Conservation (phyloP, 2,329 filamentous ascomycete genomes). For the Apiospora koreana region DNA sequence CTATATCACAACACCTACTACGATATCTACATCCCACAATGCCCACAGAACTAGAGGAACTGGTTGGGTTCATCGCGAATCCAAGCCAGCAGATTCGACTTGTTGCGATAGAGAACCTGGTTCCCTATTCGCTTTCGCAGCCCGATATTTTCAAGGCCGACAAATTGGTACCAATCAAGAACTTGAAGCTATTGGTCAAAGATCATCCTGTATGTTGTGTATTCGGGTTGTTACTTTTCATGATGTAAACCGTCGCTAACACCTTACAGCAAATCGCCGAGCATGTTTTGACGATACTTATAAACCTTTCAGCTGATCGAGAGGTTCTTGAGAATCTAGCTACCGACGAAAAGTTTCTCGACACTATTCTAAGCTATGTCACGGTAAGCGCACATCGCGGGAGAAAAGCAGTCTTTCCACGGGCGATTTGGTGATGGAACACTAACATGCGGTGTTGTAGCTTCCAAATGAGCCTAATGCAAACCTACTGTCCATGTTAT, state of each 20-base stretch:
- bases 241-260: background rate
- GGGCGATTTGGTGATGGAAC: no score
- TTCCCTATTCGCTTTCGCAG: slow-evolving; percentile 76
- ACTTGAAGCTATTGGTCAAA: slow-evolving; percentile 82
- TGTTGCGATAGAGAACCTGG: slow-evolving; percentile 81
- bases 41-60: slow-evolving; percentile 79
- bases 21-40: slow-evolving; percentile 43
- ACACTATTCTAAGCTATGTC: slow-evolving; percentile 70
- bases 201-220: slow-evolving; percentile 72
- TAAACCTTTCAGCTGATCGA: slow-evolving; percentile 79
- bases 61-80: slow-evolving; percentile 91
- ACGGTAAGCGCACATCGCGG: slow-evolving; percentile 56
- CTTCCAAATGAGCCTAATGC: slow-evolving; percentile 76
- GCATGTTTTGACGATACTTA: slow-evolving; percentile 85
- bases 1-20: background rate
- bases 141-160: slow-evolving; percentile 82
- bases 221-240: background rate
- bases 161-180: slow-evolving; percentile 75
- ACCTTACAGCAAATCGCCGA: slow-evolving; percentile 76
- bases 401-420: background rate
- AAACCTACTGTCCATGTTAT: slow-evolving; percentile 84
- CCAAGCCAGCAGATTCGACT: slow-evolving; percentile 89
- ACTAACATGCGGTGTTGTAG: slow-evolving; percentile 38
- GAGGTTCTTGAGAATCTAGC: slow-evolving; percentile 74
- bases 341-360: slow-evolving; percentile 79